A percentile compares a stretch with the other conserved stretches of the same genome.
phyloP scores from a whole-genome alignment of 805 yeast species.

The Hanseniaspora meyeri region DNA sequence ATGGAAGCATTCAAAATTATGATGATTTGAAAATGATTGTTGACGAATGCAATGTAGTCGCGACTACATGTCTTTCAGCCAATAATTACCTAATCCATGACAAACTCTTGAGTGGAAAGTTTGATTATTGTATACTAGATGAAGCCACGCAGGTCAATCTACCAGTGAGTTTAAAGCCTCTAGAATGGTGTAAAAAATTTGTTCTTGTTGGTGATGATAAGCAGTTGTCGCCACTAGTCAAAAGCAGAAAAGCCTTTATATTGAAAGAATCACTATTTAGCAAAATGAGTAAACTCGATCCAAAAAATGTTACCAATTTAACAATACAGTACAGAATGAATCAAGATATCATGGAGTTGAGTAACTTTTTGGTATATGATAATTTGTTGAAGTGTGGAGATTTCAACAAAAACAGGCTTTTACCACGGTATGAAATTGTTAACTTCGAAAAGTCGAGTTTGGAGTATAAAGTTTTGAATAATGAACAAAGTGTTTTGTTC shows the following conservation, averaged over 20 bases:
- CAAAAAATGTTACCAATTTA: constrained; percentile 62
- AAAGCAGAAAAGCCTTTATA: constrained; percentile 50
- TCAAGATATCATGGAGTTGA: constrained; percentile 68
- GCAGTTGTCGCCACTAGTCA: constrained; percentile 83
- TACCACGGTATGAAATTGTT: constrained; percentile 28
- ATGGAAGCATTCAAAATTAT: constrained; percentile 25
- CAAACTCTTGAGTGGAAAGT: constrained; percentile 31
- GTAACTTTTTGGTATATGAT: constrained; percentile 67
- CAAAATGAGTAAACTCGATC: constrained; percentile 57
- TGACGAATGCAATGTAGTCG: constrained; percentile 59
- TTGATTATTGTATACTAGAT: constrained; percentile 89
- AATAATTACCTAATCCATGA: constrained; percentile 44
- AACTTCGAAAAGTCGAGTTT: constrained; percentile 37
- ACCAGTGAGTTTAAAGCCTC: constrained; percentile 84
- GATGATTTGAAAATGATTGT: constrained; percentile 30
- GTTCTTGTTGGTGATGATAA: constrained; percentile 92
- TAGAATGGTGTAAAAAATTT: constrained; percentile 64
- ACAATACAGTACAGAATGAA: constrained; percentile 88
- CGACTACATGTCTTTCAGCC: constrained; percentile 76
- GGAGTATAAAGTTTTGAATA: constrained; percentile 36
- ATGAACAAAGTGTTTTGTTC: constrained; percentile 54
- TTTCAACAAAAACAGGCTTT: constrained; percentile 49
- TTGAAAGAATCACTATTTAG: constrained; percentile 68
- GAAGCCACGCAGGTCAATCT: constrained; percentile 93
- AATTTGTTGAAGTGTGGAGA: constrained; percentile 69